Conservation (phyloP, 2,329 filamentous ascomycete species). For the Drechslerella coelobrocha region DNA sequence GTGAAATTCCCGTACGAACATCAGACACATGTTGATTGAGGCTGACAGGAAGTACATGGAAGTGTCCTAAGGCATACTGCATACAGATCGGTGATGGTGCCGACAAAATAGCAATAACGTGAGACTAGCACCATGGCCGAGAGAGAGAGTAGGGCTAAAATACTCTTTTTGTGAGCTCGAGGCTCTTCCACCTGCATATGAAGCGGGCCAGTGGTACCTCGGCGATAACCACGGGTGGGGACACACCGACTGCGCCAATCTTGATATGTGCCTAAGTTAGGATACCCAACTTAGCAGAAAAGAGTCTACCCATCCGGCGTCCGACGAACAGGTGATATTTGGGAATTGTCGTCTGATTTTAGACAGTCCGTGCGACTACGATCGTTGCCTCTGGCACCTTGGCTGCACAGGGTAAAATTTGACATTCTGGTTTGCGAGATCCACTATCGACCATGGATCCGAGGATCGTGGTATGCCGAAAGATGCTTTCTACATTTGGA, state of each 20-base stretch:
- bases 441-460: too few species aligned
- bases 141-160: background rate
- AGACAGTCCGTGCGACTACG: too few species aligned
- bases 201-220: background rate
- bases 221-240: background rate
- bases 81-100: background rate
- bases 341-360: too few species aligned
- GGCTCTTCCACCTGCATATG: background rate
- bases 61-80: background rate
- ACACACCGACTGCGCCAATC: background rate
- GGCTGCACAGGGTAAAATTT: too few species aligned
- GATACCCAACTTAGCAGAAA: background rate
- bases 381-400: too few species aligned
- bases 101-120: background rate
- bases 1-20: too few species aligned
- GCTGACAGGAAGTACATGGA: background rate
- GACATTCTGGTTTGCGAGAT: too few species aligned
- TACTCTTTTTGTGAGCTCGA: too few species aligned
- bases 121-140: background rate
- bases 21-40: background rate
- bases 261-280: background rate
- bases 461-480: too few species aligned
- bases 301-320: too few species aligned
- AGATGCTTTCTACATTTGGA: too few species aligned
- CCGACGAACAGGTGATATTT: too few species aligned